Base-by-base conservation (phyloP, 1,284 basidiomycete genomes). In the Amylostereum areolatum region DNA sequence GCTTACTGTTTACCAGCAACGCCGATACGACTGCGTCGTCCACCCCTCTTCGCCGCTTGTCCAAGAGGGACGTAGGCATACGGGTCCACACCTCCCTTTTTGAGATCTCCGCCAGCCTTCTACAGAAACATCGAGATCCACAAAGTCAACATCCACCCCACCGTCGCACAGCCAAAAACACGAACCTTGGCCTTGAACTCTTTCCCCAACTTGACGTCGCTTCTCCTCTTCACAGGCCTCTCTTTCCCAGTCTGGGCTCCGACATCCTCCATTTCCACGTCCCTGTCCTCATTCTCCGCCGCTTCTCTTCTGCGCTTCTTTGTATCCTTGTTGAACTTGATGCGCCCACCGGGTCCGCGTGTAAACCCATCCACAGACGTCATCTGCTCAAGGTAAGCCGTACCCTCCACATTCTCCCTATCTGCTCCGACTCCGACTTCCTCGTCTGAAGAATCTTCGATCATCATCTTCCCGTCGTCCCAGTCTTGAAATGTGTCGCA, bases 311-410 rank as follows among this genome's bases (percentile, higher is more conserved):
- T 70, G 50, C 89, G 79, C 61, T 93, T 90, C 70, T 95, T 96
- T 28, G 91, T 96, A 62, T 97, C 91, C 71, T 98, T 98, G 73
- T 97, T 92, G 72, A 98, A 97, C 69, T 93, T 96, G 63, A 98
- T 72, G 34, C 81, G 83, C 18, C 97, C 97, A 52, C 83, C 83
- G 1, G 83, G 75, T 33, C 90, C 90, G 31, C 92, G 82, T 1
- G 81, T 85, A 68, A 93, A 92, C 5, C 96, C 97, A 62, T 98
- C 96, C 29, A 83, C 82, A 4, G 89, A 89, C 8, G 85, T 85
- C 49, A 93, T 65, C 48, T 77, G 81, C 64, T 96, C 90, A 49
- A 81, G 79, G 67, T 96, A 99, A 1, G 93, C 94, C 9, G 72
- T 76, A n/a, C 89, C 92, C 39, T 74, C 87, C 3, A 85, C 76